These are phyloP conservation scores for Aspergillus tamarii DNA, from an alignment of 2,329 filamentous ascomycete species.

Conservation along the genomic window DNA sequence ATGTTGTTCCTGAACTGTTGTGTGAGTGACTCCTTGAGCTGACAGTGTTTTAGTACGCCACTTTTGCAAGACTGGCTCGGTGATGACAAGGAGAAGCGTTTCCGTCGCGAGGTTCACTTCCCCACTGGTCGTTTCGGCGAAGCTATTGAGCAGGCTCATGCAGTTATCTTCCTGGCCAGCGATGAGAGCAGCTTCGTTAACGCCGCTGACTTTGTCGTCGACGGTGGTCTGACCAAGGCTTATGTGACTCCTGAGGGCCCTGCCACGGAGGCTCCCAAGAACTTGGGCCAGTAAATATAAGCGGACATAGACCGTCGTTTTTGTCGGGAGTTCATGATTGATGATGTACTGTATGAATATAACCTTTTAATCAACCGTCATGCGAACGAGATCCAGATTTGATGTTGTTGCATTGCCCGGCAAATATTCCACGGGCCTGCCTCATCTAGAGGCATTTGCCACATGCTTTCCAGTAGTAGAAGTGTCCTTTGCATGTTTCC, in stretches of 20 bases:
- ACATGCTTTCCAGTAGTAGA: constrained; percentile 48
- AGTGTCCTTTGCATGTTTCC: constrained; percentile 53
- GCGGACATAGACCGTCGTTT: background rate
- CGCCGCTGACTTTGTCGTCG: constrained; percentile 88
- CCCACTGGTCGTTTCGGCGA: constrained; percentile 86
- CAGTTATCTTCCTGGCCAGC: constrained; percentile 82
- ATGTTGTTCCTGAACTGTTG: constrained; percentile 19
- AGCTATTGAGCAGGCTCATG: constrained; percentile 90
- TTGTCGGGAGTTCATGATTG: constrained; percentile 3
- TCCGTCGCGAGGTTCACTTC: constrained; percentile 86
- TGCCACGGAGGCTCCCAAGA: constrained; percentile 56
- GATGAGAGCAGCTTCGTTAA: constrained; percentile 91
- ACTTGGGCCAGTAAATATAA: constrained; percentile 40
- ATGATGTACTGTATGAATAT: constrained; percentile 16
- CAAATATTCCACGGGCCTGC: constrained; percentile 50
- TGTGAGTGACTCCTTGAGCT: background rate
- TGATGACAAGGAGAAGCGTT: constrained; percentile 79
- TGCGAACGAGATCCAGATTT: constrained; percentile 56
- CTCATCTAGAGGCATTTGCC: constrained; percentile 39
- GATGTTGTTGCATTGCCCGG: constrained; percentile 50
- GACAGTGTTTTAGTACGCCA: constrained; percentile 63
- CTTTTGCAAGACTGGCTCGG: constrained; percentile 92
- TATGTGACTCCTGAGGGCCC: constrained; percentile 71
- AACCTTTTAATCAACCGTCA: constrained; percentile 27
- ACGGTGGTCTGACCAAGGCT: constrained; percentile 90